phyloP scores from a whole-genome alignment of 2,329 filamentous ascomycete species.

The Mycosphaerella arachidis region DNA sequence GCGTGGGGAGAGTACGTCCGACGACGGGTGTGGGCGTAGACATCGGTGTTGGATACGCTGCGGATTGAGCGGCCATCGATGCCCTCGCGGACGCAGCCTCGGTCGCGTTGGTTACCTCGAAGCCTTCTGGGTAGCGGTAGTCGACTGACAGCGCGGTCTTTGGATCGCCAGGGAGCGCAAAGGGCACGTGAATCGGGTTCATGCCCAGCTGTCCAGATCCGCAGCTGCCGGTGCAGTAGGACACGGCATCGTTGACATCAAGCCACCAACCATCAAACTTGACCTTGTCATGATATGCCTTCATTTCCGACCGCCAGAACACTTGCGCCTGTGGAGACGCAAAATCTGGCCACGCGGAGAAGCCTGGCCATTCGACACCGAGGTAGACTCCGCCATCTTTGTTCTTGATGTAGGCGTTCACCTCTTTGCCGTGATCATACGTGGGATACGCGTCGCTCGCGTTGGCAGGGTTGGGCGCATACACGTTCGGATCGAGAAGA shows the following conservation, averaged over 20 bases:
- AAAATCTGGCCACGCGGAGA: slow-evolving; percentile 21
- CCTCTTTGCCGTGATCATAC: slow-evolving; percentile 48
- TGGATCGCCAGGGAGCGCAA: slow-evolving; percentile 18
- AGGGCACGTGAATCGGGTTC: slow-evolving; percentile 24
- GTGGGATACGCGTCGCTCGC: slow-evolving; percentile 52
- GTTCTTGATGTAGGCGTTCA: slow-evolving; percentile 50
- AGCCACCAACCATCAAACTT: slow-evolving; percentile 28
- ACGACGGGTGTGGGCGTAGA: slow-evolving; percentile 15
- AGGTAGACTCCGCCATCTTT: slow-evolving; percentile 47
- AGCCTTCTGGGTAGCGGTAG: slow-evolving; percentile 26
- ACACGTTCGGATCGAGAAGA: slow-evolving; percentile 57
- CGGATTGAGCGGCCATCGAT: slow-evolving; percentile 17
- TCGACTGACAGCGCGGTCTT: slow-evolving; percentile 14
- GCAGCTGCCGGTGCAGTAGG: slow-evolving; percentile 26
- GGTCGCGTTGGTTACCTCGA: slow-evolving; percentile 27
- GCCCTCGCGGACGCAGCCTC: slow-evolving; percentile 25
- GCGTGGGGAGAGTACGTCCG: slow-evolving; percentile 20
- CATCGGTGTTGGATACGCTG: slow-evolving; percentile 15
- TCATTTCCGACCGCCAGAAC: slow-evolving; percentile 26
- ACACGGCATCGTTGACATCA: slow-evolving; percentile 24
- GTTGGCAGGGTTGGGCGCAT: slow-evolving; percentile 63
- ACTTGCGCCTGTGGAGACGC: slow-evolving; percentile 17
- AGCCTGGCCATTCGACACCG: slow-evolving; percentile 24
- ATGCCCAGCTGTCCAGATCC: slow-evolving; percentile 15
- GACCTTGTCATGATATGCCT: slow-evolving; percentile 16